These are phyloP conservation scores for Cymbopogon citratus DNA, from an alignment of 176 grass and related monocot species.

Conservation along the genomic window DNA sequence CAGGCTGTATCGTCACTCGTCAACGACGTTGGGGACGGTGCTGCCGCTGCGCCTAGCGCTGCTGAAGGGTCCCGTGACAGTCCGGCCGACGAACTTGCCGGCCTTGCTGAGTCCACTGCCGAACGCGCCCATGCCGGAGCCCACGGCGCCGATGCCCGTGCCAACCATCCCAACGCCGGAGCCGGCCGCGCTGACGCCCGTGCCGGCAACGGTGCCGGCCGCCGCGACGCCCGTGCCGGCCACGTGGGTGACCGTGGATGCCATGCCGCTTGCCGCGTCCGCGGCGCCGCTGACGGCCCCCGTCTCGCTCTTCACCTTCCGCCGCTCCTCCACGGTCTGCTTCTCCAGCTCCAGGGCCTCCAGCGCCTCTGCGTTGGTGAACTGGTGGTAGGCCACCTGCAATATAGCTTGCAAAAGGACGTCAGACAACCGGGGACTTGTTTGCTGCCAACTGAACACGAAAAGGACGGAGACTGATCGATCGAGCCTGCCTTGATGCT, in stretches of 20 bases:
- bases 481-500: conserved; percentile 55
- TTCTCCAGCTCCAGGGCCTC: conserved; percentile 85
- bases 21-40: conserved; percentile 27
- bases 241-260: conserved; percentile 57
- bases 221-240: conserved; percentile 35
- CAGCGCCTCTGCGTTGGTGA: conserved; percentile 70
- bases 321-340: conserved; percentile 53
- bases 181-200: conserved; percentile 31
- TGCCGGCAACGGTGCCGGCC: conserved; percentile 37
- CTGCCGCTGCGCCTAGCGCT: conserved; percentile 61
- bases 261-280: conserved; percentile 48
- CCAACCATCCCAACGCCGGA: conserved; percentile 56
- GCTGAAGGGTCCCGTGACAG: conserved; percentile 65
- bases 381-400: conserved; percentile 70
- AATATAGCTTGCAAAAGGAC: neutral
- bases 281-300: conserved; percentile 51
- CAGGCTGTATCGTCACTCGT: conserved; percentile 6
- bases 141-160: conserved; percentile 59
- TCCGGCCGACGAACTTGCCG: conserved; percentile 68
- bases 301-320: conserved; percentile 67
- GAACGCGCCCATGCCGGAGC: conserved; percentile 55
- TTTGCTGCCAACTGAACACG: neutral
- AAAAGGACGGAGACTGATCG: neutral
- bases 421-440: neutral
- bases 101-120: conserved; percentile 69